A percentile compares a stretch with the other conserved stretches of the same genome.
Evolutionary conservation across 495 filamentous ascomycete species (phyloP).

Genomic region (Aspergillus saccharolyticus): DNA sequence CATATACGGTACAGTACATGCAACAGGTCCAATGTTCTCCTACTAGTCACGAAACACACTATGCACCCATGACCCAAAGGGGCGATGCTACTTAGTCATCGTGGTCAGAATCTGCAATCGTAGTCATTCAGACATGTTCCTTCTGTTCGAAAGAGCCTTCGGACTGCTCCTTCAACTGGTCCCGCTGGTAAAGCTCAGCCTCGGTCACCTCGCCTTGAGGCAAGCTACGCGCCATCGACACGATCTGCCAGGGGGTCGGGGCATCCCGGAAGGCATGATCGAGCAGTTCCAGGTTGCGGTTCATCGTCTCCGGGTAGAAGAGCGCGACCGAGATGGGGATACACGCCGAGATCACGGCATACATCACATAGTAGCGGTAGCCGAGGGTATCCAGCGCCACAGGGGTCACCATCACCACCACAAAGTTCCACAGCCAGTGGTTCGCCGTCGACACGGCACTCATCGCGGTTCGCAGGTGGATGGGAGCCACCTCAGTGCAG

Average conservation of each 20-base stretch:
- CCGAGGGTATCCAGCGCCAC: constrained; percentile 22
- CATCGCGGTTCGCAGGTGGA: constrained; percentile 50
- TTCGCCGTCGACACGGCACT: constrained; percentile 37
- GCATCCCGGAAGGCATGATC: constrained; percentile 61
- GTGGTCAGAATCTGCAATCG: neutral
- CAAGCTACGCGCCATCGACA: constrained; percentile 27
- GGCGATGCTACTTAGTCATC: neutral
- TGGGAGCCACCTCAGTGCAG: constrained; percentile 51
- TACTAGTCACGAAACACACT: no score
- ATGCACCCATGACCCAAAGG: no score
- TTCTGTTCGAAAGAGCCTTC: neutral
- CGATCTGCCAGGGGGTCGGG: constrained; percentile 27
- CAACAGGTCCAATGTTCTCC: no score
- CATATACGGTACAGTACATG: no score
- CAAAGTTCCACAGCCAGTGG: constrained; percentile 51
- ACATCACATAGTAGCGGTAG: constrained; percentile 30
- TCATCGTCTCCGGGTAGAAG: constrained; percentile 65
- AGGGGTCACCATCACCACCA: constrained; percentile 52
- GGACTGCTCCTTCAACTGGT: neutral
- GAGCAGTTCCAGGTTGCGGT: constrained; percentile 61
- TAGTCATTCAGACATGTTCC: neutral
- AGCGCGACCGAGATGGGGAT: constrained; percentile 50
- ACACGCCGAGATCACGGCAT: constrained; percentile 31
- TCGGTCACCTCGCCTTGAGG: constrained; percentile 23
- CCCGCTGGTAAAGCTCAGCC: neutral